Conservation (phyloP, 1,284 basidiomycete genomes). For the Cutaneotrichosporon sp. region DNA sequence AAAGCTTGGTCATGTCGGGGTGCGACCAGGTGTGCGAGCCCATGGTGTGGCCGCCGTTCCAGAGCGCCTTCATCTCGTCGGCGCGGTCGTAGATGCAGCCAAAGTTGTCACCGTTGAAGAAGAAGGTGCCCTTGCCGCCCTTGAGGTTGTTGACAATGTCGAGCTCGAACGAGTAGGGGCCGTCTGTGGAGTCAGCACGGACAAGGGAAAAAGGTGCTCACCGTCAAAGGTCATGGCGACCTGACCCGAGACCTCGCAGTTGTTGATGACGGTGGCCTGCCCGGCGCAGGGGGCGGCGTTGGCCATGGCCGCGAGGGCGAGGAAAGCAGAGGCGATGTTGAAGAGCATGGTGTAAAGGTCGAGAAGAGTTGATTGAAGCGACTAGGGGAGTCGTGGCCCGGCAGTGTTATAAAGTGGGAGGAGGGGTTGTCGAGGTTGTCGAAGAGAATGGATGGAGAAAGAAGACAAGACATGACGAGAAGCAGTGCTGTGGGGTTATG, state of each 20-base stretch:
- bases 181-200: conserved; percentile 43
- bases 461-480: background rate
- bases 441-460: background rate
- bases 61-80: conserved; percentile 11
- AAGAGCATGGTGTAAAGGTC: conserved; percentile 7
- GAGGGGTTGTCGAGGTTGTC: background rate
- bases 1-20: conserved; percentile 50
- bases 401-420: background rate
- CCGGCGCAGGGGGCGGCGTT: conserved; percentile 15
- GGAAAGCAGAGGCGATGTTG: conserved; percentile 14
- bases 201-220: conserved; percentile 10
- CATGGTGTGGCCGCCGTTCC: conserved; percentile 50
- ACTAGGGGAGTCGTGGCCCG: conserved; percentile 4
- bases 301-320: conserved; percentile 16
- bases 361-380: background rate
- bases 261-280: conserved; percentile 28
- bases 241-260: conserved; percentile 35
- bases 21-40: conserved; percentile 58
- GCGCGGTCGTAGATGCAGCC: conserved; percentile 54
- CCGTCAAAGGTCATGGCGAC: conserved; percentile 55
- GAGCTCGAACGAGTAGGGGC: conserved; percentile 50
- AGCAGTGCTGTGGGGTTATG: too few species aligned
- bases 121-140: conserved; percentile 56
- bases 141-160: conserved; percentile 50
- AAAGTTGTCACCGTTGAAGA: conserved; percentile 50